Base-by-base conservation (phyloP, 192 early-diverging fungal genomes). In the Linnemannia zychae region DNA sequence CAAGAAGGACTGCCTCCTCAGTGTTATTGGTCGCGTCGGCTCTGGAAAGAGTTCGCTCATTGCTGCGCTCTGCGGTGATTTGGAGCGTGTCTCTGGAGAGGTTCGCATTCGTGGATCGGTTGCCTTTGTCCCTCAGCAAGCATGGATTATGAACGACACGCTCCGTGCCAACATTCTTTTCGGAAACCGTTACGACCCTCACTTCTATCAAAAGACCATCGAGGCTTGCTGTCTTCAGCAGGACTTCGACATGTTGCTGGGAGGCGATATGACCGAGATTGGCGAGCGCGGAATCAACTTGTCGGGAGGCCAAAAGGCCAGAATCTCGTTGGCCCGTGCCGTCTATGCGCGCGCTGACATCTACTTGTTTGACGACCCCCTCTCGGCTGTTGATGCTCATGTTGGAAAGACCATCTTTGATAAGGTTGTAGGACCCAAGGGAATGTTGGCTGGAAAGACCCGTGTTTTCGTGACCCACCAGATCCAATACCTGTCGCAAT, bases 141-240 rank as follows among this genome's bases (percentile, higher is more conserved):
- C 99, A 12, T 99, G 98, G 98, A 96, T 99, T 70, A 96, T 98
- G 94, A 99, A 99, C 75, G 94, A 93, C 18, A 97, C 96, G 6
- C 73, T 99, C 48, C 92, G 96, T 48, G 95, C 97, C 48, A 99
- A 99, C 87, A 95, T 99, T 85, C 69, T 95, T 15, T 98, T 99
- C 91, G 98, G 97, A 5, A 90, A 92, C 76, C 81, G 89, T 1
- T 97, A 89, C 81, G 94, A 97, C 66, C 87, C 90, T 15, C 86
- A 82, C 9, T 85, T 68, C 50, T 85, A 85, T 34, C 77, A 79
- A 53, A 88, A 88, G 53, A 91, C 92, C 6, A 88, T 99, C 75
- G 89, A 91, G 33, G 96, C 95, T 1, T 99, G 98, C 88, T 94
- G 95, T 37, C 87, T 99, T 48, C 91, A 91, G 44, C 91, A 89